Conservation (phyloP, 495 filamentous ascomycete species). For the Penicillium bovifimosum region DNA sequence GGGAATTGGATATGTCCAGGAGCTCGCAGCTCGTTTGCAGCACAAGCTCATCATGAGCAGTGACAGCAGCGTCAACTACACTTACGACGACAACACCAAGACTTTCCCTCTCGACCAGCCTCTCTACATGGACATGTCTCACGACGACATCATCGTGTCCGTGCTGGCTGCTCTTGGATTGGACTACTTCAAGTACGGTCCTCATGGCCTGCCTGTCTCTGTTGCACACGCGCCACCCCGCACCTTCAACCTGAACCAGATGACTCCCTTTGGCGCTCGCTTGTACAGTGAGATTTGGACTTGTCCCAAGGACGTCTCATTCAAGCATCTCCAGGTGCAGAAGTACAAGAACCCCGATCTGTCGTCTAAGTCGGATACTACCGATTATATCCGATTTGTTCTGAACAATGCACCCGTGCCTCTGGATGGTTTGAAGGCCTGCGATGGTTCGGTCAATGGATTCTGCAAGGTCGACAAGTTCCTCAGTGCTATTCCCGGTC, state of each 20-base stretch:
- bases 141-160: constrained; percentile 37
- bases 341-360: constrained; percentile 28
- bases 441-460: constrained; percentile 20
- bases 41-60: constrained; percentile 48
- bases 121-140: constrained; percentile 43
- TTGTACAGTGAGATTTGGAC: constrained; percentile 55
- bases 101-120: constrained; percentile 49
- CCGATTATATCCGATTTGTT: constrained; percentile 26
- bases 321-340: constrained; percentile 18
- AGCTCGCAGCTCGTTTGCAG: constrained; percentile 54
- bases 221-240: constrained; percentile 38
- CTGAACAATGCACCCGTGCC: constrained; percentile 29
- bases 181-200: constrained; percentile 47
- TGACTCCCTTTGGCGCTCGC: constrained; percentile 56
- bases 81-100: constrained; percentile 41
- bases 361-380: constrained; percentile 10
- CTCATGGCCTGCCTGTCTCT: constrained; percentile 36
- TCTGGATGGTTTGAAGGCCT: constrained; percentile 20
- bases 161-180: constrained; percentile 47
- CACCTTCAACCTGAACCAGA: constrained; percentile 19
- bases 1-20: constrained; percentile 58
- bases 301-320: constrained; percentile 16
- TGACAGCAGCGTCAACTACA: constrained; percentile 55
- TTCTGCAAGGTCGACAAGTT: constrained; percentile 26
- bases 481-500: constrained; percentile 12